Evolutionary conservation across 2,329 filamentous ascomycete species (phyloP), one percentile per base, ranked within the genome.

Genomic region (Drechslerella dactyloides): DNA sequence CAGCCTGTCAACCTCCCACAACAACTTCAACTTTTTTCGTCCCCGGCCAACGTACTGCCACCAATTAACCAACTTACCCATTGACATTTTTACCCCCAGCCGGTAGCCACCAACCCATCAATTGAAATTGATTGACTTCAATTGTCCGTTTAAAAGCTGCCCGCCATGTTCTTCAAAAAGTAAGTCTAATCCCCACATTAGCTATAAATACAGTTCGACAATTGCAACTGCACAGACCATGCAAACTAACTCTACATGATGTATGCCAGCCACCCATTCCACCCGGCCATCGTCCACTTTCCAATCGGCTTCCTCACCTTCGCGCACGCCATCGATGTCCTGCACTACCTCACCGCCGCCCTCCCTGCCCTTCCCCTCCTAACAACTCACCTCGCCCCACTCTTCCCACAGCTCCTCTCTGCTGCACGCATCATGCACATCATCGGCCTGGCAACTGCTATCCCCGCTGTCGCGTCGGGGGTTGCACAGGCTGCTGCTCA

Each of bases 271-370:
- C 68, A 72, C 51, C 68, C 68, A 15, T 42, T 65, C 51, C 68
- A 72, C 50, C 68, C 68, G 33, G 68, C 68, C 15, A 50, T 72
- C 50, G 60, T 72, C 60, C 68, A 72, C 60, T 72, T 72, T 50
- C 68, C 68, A n/a, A 72, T 72, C 51, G 60, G 60, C 55, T 72
- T 72, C 51, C 68, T 72, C 23, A 72, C 68, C 37, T 58, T 57
- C 52, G 58, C 60, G 8, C 68, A 72, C 21, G 46, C 60, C 48
- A 53, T 72, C 42, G 68, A 72, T 55, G 60, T 72, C 40, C 52
- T 72, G n/a, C 55, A 72, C 55, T 72, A 72, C 46, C 42, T 64
- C 48, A 48, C 50, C 11, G 15, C 60, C 50, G 27, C 66, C 5
- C 23, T 37, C 44, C 62, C 64, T 27, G n/a, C 23, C 42, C 21